Conservation (phyloP, 257 asterid species). For the Solanum chaucha region DNA sequence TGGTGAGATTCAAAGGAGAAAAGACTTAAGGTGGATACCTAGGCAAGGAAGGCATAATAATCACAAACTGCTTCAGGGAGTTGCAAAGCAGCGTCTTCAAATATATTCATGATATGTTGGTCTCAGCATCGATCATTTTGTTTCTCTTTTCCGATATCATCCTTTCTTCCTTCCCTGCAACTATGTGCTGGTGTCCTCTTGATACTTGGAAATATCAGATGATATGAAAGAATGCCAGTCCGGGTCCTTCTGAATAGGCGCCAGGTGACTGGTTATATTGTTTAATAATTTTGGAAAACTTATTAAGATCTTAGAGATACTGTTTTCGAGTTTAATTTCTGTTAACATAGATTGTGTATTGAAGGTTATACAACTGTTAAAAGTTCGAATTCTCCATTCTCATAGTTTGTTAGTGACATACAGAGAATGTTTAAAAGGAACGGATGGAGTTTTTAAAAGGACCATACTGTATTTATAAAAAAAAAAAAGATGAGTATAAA, state of each 20-base stretch:
- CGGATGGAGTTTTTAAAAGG: neutral
- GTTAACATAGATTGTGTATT: conserved; percentile 1
- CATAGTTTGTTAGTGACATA: neutral
- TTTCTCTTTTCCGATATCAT: neutral
- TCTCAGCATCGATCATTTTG: neutral
- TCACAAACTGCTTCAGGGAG: neutral
- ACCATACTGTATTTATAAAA: neutral
- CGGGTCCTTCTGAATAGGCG: conserved; percentile 41
- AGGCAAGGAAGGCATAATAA: neutral
- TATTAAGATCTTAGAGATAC: conserved; percentile 3
- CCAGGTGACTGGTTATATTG: conserved; percentile 52
- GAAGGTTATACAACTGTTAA: neutral
- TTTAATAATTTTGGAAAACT: conserved; percentile 19
- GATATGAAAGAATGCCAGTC: conserved; percentile 38
- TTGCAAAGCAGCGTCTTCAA: neutral
- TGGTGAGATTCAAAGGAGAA: neutral
- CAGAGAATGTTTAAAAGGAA: neutral
- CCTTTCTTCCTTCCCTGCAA: neutral
- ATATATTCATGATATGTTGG: neutral
- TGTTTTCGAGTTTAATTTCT: neutral
- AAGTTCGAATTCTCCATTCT: neutral
- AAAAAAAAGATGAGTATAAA: neutral
- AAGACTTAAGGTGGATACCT: neutral
- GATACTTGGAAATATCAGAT: neutral
- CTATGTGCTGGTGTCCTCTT: neutral